A percentile compares a stretch with the other conserved stretches of the same genome.
Evolutionary conservation across 2,329 filamentous ascomycete species (phyloP).

Genomic region (Conoideocrella luteorostrata): DNA sequence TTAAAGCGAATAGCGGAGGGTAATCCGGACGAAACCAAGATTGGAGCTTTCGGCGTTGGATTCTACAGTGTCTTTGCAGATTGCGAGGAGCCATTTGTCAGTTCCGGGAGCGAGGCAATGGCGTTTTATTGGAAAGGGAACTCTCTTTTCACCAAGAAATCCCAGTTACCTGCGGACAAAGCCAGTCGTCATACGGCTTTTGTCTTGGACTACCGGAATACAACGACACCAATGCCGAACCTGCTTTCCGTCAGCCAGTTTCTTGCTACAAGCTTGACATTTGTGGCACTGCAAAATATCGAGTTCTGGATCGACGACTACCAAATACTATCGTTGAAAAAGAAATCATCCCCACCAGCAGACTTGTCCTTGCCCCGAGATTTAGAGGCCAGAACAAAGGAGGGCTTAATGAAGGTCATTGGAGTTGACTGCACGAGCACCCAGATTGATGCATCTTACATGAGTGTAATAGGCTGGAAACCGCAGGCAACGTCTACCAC

Average conservation of each 20-base stretch:
- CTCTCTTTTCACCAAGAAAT: conserved; percentile 83
- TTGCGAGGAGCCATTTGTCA: conserved; percentile 95
- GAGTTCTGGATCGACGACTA: conserved; percentile 89
- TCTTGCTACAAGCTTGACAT: conserved; percentile 88
- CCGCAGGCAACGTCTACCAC: conserved; percentile 37
- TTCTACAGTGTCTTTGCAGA: conserved; percentile 99
- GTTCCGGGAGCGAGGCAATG: conserved; percentile 88
- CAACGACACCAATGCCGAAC: conserved; percentile 78
- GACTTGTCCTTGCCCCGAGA: conserved; percentile 69
- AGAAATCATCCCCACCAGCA: conserved; percentile 76
- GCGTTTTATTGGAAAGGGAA: conserved; percentile 99
- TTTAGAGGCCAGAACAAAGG: conserved; percentile 74
- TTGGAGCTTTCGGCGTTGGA: conserved; percentile 94
- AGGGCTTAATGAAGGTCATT: conserved; percentile 80
- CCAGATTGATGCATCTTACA: conserved; percentile 86
- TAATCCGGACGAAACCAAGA: conserved; percentile 98
- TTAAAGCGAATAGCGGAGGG: conserved; percentile 97
- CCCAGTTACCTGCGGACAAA: conserved; percentile 64
- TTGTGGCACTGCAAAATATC: conserved; percentile 81
- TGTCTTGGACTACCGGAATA: conserved; percentile 87
- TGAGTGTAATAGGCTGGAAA: conserved; percentile 84
- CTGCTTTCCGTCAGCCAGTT: conserved; percentile 86
- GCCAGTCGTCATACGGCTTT: conserved; percentile 75
- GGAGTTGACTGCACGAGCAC: conserved; percentile 79
- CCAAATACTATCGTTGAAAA: conserved; percentile 69